These are phyloP conservation scores for Dimocarpus longan DNA, from an alignment of 345 rosid genomes.

Conservation along the genomic window DNA sequence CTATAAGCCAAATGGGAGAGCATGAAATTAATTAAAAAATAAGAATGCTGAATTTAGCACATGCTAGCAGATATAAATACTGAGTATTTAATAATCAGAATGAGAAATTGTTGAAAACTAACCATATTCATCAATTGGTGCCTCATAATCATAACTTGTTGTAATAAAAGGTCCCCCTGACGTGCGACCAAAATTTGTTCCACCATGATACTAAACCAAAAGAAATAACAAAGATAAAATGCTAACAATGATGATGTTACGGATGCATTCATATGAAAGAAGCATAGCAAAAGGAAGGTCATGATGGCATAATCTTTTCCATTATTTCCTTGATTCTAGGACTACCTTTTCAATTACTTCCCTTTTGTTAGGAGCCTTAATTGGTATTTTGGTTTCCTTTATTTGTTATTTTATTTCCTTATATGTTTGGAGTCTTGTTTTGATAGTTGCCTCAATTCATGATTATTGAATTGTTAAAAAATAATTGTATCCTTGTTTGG, in stretches of 20 bases:
- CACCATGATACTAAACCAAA: constrained; percentile 82
- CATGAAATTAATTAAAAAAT: constrained; percentile 2
- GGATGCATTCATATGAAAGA: too few relatives aligned
- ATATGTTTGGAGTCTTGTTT: too few relatives aligned
- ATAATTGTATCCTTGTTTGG: too few relatives aligned
- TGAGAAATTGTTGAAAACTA: constrained; percentile 19
- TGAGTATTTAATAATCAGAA: background rate
- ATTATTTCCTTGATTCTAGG: too few relatives aligned
- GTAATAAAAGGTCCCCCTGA: constrained; percentile 95
- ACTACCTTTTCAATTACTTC: too few relatives aligned
- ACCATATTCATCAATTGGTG: constrained; percentile 99
- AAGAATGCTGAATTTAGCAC: background rate
- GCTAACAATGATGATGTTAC: background rate
- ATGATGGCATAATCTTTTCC: too few relatives aligned
- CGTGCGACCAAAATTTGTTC: constrained; percentile 97
- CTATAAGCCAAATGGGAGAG: constrained; percentile 37
- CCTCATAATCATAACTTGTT: constrained; percentile 96
- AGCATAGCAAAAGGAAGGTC: too few relatives aligned
- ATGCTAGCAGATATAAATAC: background rate
- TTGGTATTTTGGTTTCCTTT: too few relatives aligned
- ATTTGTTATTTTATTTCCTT: too few relatives aligned
- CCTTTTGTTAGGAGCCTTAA: too few relatives aligned
- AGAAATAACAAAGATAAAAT: constrained; percentile 2
- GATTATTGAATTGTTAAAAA: too few relatives aligned
- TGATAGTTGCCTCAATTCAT: too few relatives aligned